These are phyloP conservation scores for Aristolochia fimbriata DNA, from an alignment of 164 flowering plant genomes.

Conservation along the genomic window DNA sequence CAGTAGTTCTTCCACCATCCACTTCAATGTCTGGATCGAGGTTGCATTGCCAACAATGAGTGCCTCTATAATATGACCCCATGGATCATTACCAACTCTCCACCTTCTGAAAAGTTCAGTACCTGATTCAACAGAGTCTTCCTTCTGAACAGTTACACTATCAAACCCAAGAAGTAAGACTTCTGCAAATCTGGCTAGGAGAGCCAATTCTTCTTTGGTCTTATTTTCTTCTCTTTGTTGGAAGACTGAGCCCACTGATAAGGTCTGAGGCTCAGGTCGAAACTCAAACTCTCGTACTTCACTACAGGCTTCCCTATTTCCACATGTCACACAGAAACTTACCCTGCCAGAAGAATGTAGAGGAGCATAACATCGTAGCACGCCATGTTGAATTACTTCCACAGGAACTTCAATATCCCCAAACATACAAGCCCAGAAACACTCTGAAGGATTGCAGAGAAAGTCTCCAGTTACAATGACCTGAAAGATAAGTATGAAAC, in stretches of 20 bases:
- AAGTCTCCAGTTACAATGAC: slow-evolving; percentile 82
- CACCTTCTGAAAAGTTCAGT: slow-evolving; percentile 15
- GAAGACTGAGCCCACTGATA: slow-evolving; percentile 11
- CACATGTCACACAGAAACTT: slow-evolving; percentile 62
- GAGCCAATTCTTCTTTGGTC: slow-evolving; percentile 53
- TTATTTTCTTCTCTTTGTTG: slow-evolving; percentile 23
- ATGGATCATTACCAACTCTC: slow-evolving; percentile 41
- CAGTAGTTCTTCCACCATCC: slow-evolving; percentile 70
- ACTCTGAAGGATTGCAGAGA: slow-evolving; percentile 64
- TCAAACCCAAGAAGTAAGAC: slow-evolving; percentile 43
- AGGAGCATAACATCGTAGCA: slow-evolving; percentile 75
- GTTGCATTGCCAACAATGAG: slow-evolving; percentile 48
- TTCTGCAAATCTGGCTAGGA: slow-evolving; percentile 62
- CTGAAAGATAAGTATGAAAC: slow-evolving; percentile 27
- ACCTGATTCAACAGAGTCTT: slow-evolving; percentile 23
- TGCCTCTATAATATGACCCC: slow-evolving; percentile 50
- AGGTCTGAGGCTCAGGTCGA: slow-evolving; percentile 24
- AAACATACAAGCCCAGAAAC: slow-evolving; percentile 80
- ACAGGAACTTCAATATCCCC: slow-evolving; percentile 83
- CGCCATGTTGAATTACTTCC: slow-evolving; percentile 73
- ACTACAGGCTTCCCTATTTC: slow-evolving; percentile 79
- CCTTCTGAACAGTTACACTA: slow-evolving; percentile 20
- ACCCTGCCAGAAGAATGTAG: slow-evolving; percentile 61
- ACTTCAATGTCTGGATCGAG: slow-evolving; percentile 35
- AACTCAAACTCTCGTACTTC: slow-evolving; percentile 91